Conservation (phyloP, 176 grass and related monocot genomes). For the Cocos nucifera region DNA sequence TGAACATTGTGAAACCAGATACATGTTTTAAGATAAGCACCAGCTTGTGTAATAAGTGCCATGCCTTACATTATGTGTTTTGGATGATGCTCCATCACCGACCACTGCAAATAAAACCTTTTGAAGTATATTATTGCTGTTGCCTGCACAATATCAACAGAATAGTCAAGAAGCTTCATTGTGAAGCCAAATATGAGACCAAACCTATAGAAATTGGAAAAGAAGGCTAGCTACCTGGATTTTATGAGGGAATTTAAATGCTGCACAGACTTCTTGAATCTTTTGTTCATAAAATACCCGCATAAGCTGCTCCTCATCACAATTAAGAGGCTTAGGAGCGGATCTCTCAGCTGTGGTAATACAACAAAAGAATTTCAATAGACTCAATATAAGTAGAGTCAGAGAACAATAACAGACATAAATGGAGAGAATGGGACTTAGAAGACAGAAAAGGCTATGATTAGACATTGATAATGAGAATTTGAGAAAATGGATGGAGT, state of each 20-base stretch:
- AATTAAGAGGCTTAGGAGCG: constrained; percentile 50
- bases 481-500: not conserved
- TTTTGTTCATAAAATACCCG: constrained; percentile 91
- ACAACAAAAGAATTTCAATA: not conserved
- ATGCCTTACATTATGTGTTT: constrained; percentile 92
- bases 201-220: too few relatives aligned
- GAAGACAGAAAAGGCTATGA: too few relatives aligned
- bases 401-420: too few relatives aligned
- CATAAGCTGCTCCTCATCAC: constrained; percentile 75
- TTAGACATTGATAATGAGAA: not conserved
- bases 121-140: constrained; percentile 97
- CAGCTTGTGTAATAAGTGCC: not conserved
- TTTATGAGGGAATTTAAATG: constrained; percentile 95
- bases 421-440: too few relatives aligned
- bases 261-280: constrained; percentile 90
- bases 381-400: not conserved
- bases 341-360: constrained; percentile 32
- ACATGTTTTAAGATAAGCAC: too few relatives aligned
- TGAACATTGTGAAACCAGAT: too few relatives aligned
- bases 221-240: constrained; percentile 45
- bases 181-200: too few relatives aligned
- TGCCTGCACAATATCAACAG: constrained; percentile 38
- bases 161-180: constrained; percentile 6
- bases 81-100: constrained; percentile 96
- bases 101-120: constrained; percentile 92